Base-by-base conservation (phyloP, 208 protist species). In the Porcisia deanei region DNA sequence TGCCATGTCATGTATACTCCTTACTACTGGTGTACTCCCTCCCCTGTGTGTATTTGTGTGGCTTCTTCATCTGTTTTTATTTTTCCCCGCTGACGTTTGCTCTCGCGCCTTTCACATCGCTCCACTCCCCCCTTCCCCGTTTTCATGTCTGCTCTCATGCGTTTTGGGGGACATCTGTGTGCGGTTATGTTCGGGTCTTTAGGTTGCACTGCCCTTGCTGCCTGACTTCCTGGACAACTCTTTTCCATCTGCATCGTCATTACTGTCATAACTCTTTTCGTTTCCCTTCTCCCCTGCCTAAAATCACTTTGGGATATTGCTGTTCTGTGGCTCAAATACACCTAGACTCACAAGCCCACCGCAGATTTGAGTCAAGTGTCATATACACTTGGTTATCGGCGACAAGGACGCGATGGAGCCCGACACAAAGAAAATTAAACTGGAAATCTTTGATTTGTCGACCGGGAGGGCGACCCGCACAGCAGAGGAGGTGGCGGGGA, bases 401-500 rank as follows among this genome's bases (percentile, higher is more conserved):
- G 41, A 16, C 34, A 14, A 61, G 18, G 2, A 30, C 43, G 30
- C 66, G 14, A 83, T 81, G 67, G 81, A 85, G 55, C 54, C 79
- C 8, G 73, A 82, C 10, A 55, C 53, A 16, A 91, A 88, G 59
- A 88, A 82, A 65, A 66, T 65, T 8, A 84, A 82, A 43, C 61
- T 77, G 52, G 87, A 91, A 6, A 74, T 89, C 47, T 87, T 88
- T 37, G 58, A 69, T 61, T 47, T 84, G 22, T 69, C 81, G 0
- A 9, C 64, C 45, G 65, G 25, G 20, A 77, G 55, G 49, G 65
- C 71, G n/a, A 65, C 22, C 12, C 74, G 60, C 37, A 81, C 73
- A 20, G 52, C 59, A 37, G 85, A 90, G 57, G 87, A 91, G 72
- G 64, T 82, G 20, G 81, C 87, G 55, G 86, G 83, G 45, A 80